A percentile compares a stretch with the other conserved stretches of the same genome.
Conservation (phyloP, 345 rosid species). For the Rhizophora mangle region DNA sequence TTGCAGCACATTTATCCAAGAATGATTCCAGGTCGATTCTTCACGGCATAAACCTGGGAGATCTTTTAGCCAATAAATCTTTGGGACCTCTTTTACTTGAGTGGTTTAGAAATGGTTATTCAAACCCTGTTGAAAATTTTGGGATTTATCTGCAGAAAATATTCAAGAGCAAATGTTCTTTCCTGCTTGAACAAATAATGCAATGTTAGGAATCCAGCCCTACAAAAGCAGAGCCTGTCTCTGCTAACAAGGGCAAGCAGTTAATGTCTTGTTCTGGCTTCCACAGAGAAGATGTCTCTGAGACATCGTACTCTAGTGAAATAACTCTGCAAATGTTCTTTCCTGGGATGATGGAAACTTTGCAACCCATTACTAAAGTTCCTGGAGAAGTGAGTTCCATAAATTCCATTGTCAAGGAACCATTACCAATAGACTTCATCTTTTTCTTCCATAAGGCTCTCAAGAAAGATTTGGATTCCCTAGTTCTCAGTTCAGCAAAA, state of each 20-base stretch:
- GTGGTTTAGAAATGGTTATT: constrained; percentile 58
- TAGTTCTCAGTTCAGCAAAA: constrained; percentile 53
- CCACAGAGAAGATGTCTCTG: constrained; percentile 21
- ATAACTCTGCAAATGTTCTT: constrained; percentile 38
- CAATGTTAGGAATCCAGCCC: constrained; percentile 25
- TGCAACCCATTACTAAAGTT: constrained; percentile 24
- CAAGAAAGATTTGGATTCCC: constrained; percentile 65
- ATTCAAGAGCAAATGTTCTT: constrained; percentile 41
- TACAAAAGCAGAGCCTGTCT: constrained; percentile 16
- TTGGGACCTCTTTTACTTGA: constrained; percentile 54
- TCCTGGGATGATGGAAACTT: constrained; percentile 29
- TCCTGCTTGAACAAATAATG: constrained; percentile 22
- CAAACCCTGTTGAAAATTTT: constrained; percentile 46
- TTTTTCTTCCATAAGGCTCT: constrained; percentile 83
- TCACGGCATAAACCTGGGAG: constrained; percentile 36
- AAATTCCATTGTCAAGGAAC: constrained; percentile 28
- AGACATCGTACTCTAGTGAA: constrained; percentile 43
- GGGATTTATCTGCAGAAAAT: constrained; percentile 45
- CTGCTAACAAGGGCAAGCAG: constrained; percentile 29
- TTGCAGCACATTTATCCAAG: constrained; percentile 56
- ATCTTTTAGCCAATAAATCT: constrained; percentile 29
- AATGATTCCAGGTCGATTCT: constrained; percentile 52
- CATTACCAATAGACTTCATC: constrained; percentile 62
- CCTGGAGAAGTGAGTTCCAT: constrained; percentile 33
- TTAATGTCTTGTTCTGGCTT: constrained; percentile 22